Base-by-base conservation (phyloP, 176 grass and related monocot species). In the Alopecurus myosuroides region DNA sequence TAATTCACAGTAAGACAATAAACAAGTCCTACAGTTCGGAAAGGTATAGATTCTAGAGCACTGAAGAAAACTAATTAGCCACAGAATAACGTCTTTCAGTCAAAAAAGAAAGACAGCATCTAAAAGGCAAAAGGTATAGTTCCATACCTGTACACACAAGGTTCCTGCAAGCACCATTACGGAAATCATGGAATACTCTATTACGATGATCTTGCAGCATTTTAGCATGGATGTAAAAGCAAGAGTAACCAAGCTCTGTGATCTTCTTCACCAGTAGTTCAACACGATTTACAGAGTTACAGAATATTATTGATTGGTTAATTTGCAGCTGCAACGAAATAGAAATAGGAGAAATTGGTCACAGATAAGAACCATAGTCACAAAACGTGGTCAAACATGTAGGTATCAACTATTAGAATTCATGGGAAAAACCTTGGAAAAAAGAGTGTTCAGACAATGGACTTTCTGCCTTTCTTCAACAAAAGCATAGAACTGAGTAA, bases 191-290 rank as follows among this genome's bases (percentile, higher is more conserved):
- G 39, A 98, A 98, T 57, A 98, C 95, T 15, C 95, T 86, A 68
- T 98, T 98, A 25, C 93, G 85, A 77, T 98, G 95, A 65, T 95
- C 95, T 90, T 98, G 95, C 80, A 98, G 63, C 95, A 98, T 98
- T 91, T 98, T 98, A 58, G 95, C 95, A 81, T 98, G 95, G 74
- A 98, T 98, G 64, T 98, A 98, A 74, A 98, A 98, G 82, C 95
- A 98, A 25, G 95, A 98, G 72, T 98, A 98, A 57, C 93, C 89
- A 31, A 98, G 86, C 82, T 94, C 95, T 2, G 95, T 97, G 71
- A 97, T 97, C 84, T 97, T 97, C 92, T 94, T 97, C 3, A 92
- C 95, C 85, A 97, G 83, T 37, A 97, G 79, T 75, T 94, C 95
- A 62, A 97, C 95, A 81, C 95, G 95, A 77, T 97, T 97, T 82